phyloP scores from a whole-genome alignment of 1,284 basidiomycete genomes.

The Marasmius sp. region DNA sequence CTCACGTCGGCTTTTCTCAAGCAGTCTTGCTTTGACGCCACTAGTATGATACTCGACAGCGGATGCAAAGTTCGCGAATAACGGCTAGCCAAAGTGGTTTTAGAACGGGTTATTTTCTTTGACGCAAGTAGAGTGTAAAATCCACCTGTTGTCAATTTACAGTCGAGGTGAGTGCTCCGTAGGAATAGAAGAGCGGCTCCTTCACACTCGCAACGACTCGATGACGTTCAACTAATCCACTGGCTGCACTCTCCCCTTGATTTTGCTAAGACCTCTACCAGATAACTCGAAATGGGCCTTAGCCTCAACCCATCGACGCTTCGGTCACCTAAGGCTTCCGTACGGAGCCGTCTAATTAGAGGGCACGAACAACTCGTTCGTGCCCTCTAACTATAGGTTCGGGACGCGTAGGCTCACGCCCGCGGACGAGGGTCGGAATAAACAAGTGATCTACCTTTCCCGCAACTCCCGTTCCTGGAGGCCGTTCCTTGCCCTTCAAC shows the following conservation, averaged over 20 bases:
- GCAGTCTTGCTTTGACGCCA: conserved; percentile 36
- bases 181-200: conserved; percentile 47
- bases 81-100: conserved; percentile 31
- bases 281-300: conserved; percentile 59
- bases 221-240: conserved; percentile 53
- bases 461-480: too few relatives aligned
- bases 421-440: too few relatives aligned
- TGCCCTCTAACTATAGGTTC: too few relatives aligned
- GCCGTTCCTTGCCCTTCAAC: too few relatives aligned
- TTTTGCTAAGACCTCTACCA: conserved; percentile 55
- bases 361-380: too few relatives aligned
- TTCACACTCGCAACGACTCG: conserved; percentile 44
- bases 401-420: too few relatives aligned
- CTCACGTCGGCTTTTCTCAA: conserved; percentile 48
- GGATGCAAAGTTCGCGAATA: conserved; percentile 49
- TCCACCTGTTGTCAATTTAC: conserved; percentile 50
- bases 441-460: too few relatives aligned
- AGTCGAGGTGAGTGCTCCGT: conserved; percentile 44
- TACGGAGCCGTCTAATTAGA: too few relatives aligned
- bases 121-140: neutral
- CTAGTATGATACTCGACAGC: conserved; percentile 47
- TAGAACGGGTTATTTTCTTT: neutral
- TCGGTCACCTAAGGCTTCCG: too few relatives aligned
- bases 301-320: conserved; percentile 60
- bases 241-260: conserved; percentile 65